A percentile compares a stretch with the other conserved stretches of the same genome.
These are phyloP conservation scores for Abrus precatorius DNA, from an alignment of 306 rosid species.

Conservation along the genomic window DNA sequence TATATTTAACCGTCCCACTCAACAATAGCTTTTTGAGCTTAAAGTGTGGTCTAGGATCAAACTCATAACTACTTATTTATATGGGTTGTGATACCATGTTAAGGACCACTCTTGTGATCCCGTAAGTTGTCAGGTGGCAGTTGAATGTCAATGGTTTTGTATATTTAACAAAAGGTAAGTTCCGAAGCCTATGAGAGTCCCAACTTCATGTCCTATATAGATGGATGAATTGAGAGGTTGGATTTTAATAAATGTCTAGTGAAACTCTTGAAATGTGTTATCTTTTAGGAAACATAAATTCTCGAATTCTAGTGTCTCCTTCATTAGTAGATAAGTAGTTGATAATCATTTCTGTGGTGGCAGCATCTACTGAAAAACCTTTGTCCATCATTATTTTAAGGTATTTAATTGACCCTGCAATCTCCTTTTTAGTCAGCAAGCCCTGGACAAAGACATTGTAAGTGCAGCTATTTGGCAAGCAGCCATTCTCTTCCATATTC, in stretches of 20 bases:
- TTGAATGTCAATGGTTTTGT: conserved; percentile 26
- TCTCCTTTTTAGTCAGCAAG: conserved; percentile 43
- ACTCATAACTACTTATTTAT: neutral
- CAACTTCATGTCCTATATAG: neutral
- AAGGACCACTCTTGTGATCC: conserved; percentile 5
- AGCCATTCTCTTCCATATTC: conserved; percentile 51
- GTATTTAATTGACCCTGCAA: conserved; percentile 44
- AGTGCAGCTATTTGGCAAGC: conserved; percentile 44
- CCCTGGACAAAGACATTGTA: conserved; percentile 59
- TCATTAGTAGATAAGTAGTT: conserved; percentile 41
- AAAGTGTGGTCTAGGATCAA: neutral
- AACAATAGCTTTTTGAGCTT: neutral
- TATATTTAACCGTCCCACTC: neutral
- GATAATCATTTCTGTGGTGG: conserved; percentile 50
- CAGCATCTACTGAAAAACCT: conserved; percentile 52
- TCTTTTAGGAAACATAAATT: conserved; percentile 47
- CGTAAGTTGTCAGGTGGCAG: conserved; percentile 10
- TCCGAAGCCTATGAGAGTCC: conserved; percentile 23
- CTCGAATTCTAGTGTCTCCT: conserved; percentile 39
- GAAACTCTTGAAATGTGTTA: conserved; percentile 36
- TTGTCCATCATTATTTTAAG: conserved; percentile 46
- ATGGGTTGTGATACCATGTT: neutral
- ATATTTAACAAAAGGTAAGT: neutral
- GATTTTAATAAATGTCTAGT: conserved; percentile 18
- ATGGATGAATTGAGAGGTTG: conserved; percentile 11